Evolutionary conservation across 352 stramenopile genomes (phyloP), one percentile per base, ranked within the genome.

Genomic region (Pythium aphanidermatum): DNA sequence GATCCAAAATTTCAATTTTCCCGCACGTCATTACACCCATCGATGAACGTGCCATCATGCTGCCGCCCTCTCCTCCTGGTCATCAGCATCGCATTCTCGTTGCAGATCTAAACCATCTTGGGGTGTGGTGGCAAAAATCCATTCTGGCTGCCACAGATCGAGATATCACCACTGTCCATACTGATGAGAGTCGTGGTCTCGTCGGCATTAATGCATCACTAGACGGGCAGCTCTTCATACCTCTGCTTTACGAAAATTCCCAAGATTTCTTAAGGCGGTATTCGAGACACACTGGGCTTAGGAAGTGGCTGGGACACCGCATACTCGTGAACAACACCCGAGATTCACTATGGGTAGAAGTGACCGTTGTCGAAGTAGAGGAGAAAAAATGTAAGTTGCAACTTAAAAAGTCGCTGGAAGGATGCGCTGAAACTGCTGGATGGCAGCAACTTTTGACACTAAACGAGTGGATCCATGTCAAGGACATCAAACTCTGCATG

Each of bases 251-350:
- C 4, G 66, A 83, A 0, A 65, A 47, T 43, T 62, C 31, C 30
- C 38, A 46, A 14, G 72, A 80, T 13, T 65, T 77, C 20, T 29
- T 64, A n/a, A 43, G 63, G 7, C 52, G 61, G 10, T 65, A 76
- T 37, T 67, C 62, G 3, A 64, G 61, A 31, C 54, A 60, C 20
- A 65, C 53, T 5, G 61, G 61, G 2, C 38, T 81, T 21, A 21
- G 55, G 3, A 84, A 85, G 47, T 83, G 60, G 67, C 50, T 81
- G 7, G 71, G 71, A 2, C 74, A 85, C 14, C 51, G 70, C 0
- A 25, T 88, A 19, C 57, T 88, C 0, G 65, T 83, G n/a, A 88
- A 88, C 41, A 82, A 81, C 24, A 68, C 69, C 24, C 81, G 83
- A 27, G 76, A 88, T 45, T 80, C 64, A 8, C 44, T 78, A 12